Evolutionary conservation across 176 grass and related monocot species (phyloP), one percentile per base, ranked within the genome.

Genomic region (Cenchrus purpureus): DNA sequence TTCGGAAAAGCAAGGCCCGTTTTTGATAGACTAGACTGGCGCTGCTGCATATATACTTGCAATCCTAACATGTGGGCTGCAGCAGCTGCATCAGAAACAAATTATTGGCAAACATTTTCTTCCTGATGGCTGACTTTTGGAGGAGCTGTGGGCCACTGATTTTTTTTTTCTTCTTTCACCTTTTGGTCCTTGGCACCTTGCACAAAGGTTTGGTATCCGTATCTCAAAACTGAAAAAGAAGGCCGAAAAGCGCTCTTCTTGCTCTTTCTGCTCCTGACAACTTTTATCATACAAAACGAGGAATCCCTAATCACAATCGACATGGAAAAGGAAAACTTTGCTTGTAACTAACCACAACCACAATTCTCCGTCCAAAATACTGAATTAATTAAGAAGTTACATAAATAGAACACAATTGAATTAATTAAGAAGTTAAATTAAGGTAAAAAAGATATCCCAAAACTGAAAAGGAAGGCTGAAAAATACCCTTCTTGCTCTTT

Each of bases 1-100:
- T 62, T 60, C 9, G 32, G 61, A 57, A 76, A 87, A 87, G 60
- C 61, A 80, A 70, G 51, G 34, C 14, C n/a, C 66, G 45, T 82
- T 57, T 57, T 22, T 31, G 17, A 19, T 8, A 82, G 52, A 14
- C n/a, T 45, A 71, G 7, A 16, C 51, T 17, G 37, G 37, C 1
- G 37, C 37, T 25, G 7, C 19, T 22, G 29, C 73, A 20, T 42
- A 63, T 63, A 63, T 63, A 40, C 37, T 13, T 56, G 28, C 29
- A 22, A 31, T 20, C 63, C 34, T n/a, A 73, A 7, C 16, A 59
- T 69, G 73, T 48, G 49, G 28, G 46, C 54, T 54, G 44, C 48
- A 57, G 37, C 37, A 40, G 37, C 37, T 4, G 37, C 37, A 34
- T 34, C 34, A 40, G 77, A 65, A 43, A 29, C 2, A 68, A 79